A percentile compares a stretch with the other conserved stretches of the same genome.
phyloP scores from a whole-genome alignment of 257 asterid species.

The Eucommia ulmoides region DNA sequence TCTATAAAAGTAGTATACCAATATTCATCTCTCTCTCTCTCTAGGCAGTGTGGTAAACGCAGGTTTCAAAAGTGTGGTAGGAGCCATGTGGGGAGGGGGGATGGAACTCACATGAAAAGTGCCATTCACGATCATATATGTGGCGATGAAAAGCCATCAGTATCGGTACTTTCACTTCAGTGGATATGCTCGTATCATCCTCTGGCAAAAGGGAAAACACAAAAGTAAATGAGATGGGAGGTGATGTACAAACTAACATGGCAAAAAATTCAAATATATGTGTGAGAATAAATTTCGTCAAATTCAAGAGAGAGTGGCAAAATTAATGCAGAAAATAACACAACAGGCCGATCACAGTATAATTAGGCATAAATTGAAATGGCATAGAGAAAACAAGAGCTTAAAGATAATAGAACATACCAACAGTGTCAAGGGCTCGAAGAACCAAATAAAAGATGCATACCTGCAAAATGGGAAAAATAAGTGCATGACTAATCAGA shows the following conservation, averaged over 20 bases:
- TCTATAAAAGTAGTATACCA: too few relatives aligned
- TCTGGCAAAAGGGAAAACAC: conserved; percentile 43
- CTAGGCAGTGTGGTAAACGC: too few relatives aligned
- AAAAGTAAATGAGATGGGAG: conserved; percentile 1
- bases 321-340: too few relatives aligned
- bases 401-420: conserved; percentile 31
- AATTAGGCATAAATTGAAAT: background rate
- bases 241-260: background rate
- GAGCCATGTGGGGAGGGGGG: too few relatives aligned
- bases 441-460: conserved; percentile 97
- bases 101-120: conserved; percentile 74
- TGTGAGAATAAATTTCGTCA: too few relatives aligned
- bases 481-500: too few relatives aligned
- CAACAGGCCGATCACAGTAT: background rate
- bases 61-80: too few relatives aligned
- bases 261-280: too few relatives aligned
- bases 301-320: background rate
- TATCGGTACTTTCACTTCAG: conserved; percentile 82
- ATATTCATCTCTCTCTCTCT: too few relatives aligned
- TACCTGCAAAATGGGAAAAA: conserved; percentile 40
- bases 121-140: conserved; percentile 77
- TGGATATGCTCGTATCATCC: conserved; percentile 89
- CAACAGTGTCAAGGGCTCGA: conserved; percentile 96
- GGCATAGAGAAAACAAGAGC: background rate
- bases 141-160: conserved; percentile 73